Conservation (phyloP, 2,329 filamentous ascomycete species). For the Xylaria sp. region DNA sequence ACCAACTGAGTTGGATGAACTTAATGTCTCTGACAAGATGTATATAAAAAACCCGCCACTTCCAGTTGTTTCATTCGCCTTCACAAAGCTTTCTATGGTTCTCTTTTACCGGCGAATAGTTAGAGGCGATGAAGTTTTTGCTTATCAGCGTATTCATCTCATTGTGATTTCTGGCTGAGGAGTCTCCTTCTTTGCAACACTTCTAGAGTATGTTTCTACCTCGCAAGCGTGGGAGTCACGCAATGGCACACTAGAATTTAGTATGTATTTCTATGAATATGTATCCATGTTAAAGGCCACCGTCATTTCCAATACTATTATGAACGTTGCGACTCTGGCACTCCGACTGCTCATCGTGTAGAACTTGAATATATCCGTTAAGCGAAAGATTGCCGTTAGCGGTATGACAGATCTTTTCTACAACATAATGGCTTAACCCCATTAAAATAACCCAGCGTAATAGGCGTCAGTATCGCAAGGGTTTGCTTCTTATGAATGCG, state of each 20-base stretch:
- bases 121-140: constrained; percentile 25
- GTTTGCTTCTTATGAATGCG: constrained; percentile 13
- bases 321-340: constrained; percentile 10
- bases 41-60: too few species aligned
- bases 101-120: constrained; percentile 35
- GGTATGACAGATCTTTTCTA: too few species aligned
- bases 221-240: neutral
- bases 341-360: constrained; percentile 10
- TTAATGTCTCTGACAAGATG: too few species aligned
- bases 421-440: too few species aligned
- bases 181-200: too few species aligned
- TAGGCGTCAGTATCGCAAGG: constrained; percentile 10
- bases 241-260: neutral
- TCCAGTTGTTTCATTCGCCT: constrained; percentile 17
- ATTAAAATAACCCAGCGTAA: too few species aligned
- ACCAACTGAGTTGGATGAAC: too few species aligned
- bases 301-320: constrained; percentile 14
- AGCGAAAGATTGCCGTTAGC: constrained; percentile 14
- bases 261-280: constrained; percentile 4
- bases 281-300: constrained; percentile 12
- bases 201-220: too few species aligned
- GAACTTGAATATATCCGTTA: neutral
- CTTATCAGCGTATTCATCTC: neutral
- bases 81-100: constrained; percentile 37
- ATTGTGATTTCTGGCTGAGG: too few species aligned